These are phyloP conservation scores for Ogataea kodamae DNA, from an alignment of 805 yeast species.

Conservation along the genomic window DNA sequence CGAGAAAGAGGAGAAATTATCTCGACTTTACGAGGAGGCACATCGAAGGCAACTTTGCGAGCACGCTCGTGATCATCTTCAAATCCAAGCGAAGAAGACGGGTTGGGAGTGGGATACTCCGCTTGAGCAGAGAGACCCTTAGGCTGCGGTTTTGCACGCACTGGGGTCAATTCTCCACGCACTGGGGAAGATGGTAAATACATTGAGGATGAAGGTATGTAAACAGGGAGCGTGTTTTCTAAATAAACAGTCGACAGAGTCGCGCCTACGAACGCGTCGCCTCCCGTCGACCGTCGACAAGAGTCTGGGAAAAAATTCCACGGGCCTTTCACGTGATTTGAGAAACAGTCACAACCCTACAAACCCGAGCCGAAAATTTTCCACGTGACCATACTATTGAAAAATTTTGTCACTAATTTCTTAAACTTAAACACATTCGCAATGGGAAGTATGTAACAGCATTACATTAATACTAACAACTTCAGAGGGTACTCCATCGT, in stretches of 20 bases:
- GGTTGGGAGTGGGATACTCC: slow-evolving; percentile 69
- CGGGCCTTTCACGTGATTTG: too few species aligned
- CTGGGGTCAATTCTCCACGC: slow-evolving; percentile 11
- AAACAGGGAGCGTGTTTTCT: slow-evolving; percentile 13
- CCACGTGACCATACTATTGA: slow-evolving; percentile 13
- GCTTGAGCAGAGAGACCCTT: slow-evolving; percentile 1
- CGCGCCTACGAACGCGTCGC: too few species aligned
- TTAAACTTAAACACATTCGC: slow-evolving; percentile 34
- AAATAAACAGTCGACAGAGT: slow-evolving; percentile 13
- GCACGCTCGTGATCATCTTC: slow-evolving; percentile 16
- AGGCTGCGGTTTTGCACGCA: slow-evolving; percentile 5
- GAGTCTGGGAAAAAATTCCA: not conserved
- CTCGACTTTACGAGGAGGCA: slow-evolving; percentile 14
- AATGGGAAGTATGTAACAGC: slow-evolving; percentile 70
- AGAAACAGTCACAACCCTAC: too few species aligned
- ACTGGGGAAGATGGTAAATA: slow-evolving; percentile 35
- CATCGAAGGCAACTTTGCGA: slow-evolving; percentile 14
- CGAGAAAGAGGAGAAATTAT: slow-evolving; percentile 36
- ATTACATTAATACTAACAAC: slow-evolving; percentile 18
- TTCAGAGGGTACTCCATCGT: slow-evolving; percentile 98
- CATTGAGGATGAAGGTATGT: slow-evolving; percentile 6
- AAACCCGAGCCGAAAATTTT: too few species aligned
- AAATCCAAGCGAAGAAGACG: slow-evolving; percentile 52
- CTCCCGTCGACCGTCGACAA: slow-evolving; percentile 11
- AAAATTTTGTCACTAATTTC: slow-evolving; percentile 15